Evolutionary conservation across 169 alveolate genomes (phyloP), one percentile per base, ranked within the genome.

Genomic region (Cryptosporidium andersoni): DNA sequence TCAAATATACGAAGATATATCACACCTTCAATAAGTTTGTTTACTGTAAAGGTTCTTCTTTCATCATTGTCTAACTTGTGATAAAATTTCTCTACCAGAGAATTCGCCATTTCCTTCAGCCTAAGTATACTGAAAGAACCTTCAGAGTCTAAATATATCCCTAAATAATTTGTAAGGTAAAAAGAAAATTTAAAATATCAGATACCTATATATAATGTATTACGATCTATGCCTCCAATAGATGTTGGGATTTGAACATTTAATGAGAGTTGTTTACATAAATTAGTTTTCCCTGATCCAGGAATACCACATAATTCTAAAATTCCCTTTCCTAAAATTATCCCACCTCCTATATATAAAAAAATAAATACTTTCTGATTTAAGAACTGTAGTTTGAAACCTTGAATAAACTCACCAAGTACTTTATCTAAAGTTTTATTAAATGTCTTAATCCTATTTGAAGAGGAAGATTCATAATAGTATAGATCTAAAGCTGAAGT

Each of bases 261-360:
- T 48, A 74, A 58, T 9, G 85, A 64, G 25, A 74, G 51, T 34
- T 47, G 48, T 58, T 74, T 74, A 16, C 85, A 74, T 5, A 74
- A 43, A 2, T 47, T 60, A 36, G 85, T 74, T 74, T 74, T 74
- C 9, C 85, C 85, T 16, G 56, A 58, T 6, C 85, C 85, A 1
- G 85, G 85, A 12, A 60, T 63, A n/a, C 85, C 85, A 42, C 85
- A 74, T 60, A 74, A 42, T 74, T 74, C 85, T 40, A 74, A 11
- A 43, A 74, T 74, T 25, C 85, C 85, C 37, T 74, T 74, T 2
- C 85, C 85, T 16, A 74, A 58, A 39, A 74, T 74, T 53, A 74
- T 62, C 8, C 85, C 85, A 12, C 85, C 85, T 58, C 85, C 85
- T 68, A 55, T 5, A 14, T 3, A n/a, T 7, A 45, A n/a, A n/a